Evolutionary conservation across 2,329 filamentous ascomycete genomes (phyloP), one percentile per base, ranked within the genome.

Genomic region (Penicillium verrucosum): DNA sequence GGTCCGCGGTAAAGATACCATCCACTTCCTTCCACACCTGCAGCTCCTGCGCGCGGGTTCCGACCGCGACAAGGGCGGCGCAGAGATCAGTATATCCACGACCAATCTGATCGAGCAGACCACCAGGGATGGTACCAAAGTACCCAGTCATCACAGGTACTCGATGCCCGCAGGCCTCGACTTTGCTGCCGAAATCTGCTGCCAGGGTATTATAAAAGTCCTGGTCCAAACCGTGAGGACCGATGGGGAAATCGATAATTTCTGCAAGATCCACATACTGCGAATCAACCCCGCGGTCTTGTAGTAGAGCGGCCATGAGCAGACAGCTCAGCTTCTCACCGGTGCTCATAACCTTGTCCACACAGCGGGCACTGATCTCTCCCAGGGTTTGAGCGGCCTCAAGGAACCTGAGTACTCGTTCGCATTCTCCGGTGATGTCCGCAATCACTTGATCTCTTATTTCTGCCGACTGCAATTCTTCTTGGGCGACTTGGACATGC

Each of bases 21-120:
- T 99, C 94, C 7, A 99, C 94, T 73, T 99, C 94, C 78, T 99
- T 99, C 94, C 94, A 97, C 61, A 99, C 89, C 75, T 99, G 94
- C 51, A 99, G 82, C 74, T 99, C 94, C 52, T 88, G 80, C 0
- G 94, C 94, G 66, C 85, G 81, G n/a, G 95, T 79, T 4, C 92
- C 93, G 10, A 99, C 93, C 1, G 94, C 92, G 50, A 92, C 88
- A 16, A 99, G 81, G 6, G 94, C 92, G 12, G 94, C 93, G 73
- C 94, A 97, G 45, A 99, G 83, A 75, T 99, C 94, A 10, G 94
- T 97, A 76, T 99, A 99, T 30, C 94, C 94, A 66, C 94, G 88
- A 21, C 94, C 94, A 61, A 99, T 90, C 65, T 95, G 89, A 66
- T 93, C 89, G 66, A 99, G 85, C 56, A 99, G 82, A 59, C 92